Evolutionary conservation across 345 rosid species (phyloP), one percentile per base, ranked within the genome.

Genomic region (Mercurialis annua): DNA sequence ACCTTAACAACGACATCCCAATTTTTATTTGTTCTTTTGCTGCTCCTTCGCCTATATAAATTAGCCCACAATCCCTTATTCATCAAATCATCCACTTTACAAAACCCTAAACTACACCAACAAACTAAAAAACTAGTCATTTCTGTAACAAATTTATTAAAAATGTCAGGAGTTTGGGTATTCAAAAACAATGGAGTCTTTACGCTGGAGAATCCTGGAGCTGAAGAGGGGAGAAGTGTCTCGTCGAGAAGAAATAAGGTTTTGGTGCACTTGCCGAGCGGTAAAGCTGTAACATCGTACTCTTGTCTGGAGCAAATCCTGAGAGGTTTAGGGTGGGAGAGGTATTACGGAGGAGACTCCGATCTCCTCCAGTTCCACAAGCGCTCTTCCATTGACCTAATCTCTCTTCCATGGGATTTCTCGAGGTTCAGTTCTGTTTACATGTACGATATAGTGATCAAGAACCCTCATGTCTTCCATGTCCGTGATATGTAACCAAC

Each of bases 391-490:
- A 87, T 86, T 52, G 97, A 93, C 76, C 88, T 93, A 18, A 90
- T 93, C 65, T 90, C 99, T 36, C 97, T 93, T 44, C 97, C 99
- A 0, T 76, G 82, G 4, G 99, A 93, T 30, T 87, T 90, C 81
- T 74, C 86, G 72, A 93, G 62, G 88, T 93, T 93, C 77, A 81
- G 65, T 71, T 86, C 96, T 10, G 83, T 93, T 67, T 67, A 90
- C 80, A 90, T 93, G 99, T 90, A 83, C 60, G 99, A 90, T 67
- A 81, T 93, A 23, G 99, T 93, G 59, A 64, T 93, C 34, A 93
- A 93, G 83, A 81, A 87, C 76, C 97, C 94, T 33, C 85, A 87
- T 62, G 43, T 87, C 76, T 93, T 93, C 85, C 92, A 83, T 50
- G 98, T 90, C 64, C 78, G 88, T 1, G 94, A 90, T 63, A 73